Evolutionary conservation across 1,284 basidiomycete genomes (phyloP).

Genomic region (Cutaneotrichosporon sp.): DNA sequence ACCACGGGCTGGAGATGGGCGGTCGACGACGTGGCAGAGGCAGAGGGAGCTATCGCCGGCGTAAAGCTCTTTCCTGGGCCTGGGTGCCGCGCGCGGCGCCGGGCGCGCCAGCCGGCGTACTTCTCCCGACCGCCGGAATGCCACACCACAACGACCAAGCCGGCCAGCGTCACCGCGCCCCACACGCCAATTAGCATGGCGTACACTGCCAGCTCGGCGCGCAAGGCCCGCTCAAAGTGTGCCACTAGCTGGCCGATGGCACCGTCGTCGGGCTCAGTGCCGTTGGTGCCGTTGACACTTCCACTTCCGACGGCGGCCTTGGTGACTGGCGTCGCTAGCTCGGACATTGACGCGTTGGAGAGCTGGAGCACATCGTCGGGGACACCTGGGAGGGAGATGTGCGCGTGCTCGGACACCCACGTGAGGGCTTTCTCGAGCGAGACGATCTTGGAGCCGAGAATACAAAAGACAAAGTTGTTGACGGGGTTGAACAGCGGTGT

Average conservation of each 20-base stretch:
- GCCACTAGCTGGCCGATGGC: slow-evolving; percentile 68
- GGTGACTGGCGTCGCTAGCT: slow-evolving; percentile 71
- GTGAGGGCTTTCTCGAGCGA: slow-evolving; percentile 82
- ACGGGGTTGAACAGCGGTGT: slow-evolving; percentile 74
- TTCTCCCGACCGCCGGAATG: slow-evolving; percentile 25
- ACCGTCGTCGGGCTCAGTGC: slow-evolving; percentile 53
- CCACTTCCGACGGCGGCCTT: slow-evolving; percentile 68
- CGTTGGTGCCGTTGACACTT: too few species aligned
- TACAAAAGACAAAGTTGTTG: slow-evolving; percentile 81
- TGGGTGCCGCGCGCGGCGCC: too few species aligned
- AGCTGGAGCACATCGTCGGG: slow-evolving; percentile 69
- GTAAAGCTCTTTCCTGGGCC: too few species aligned
- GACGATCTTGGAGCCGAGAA: slow-evolving; percentile 81
- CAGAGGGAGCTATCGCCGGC: too few species aligned
- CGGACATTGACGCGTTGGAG: slow-evolving; percentile 62
- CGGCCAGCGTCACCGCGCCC: slow-evolving; percentile 46
- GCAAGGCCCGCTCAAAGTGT: slow-evolving; percentile 64
- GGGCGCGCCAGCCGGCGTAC: not conserved
- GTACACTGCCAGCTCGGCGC: slow-evolving; percentile 78
- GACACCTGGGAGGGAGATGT: slow-evolving; percentile 68
- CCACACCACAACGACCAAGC: slow-evolving; percentile 37
- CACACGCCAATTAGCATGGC: slow-evolving; percentile 72
- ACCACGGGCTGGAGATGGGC: too few species aligned
- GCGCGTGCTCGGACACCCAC: slow-evolving; percentile 82
- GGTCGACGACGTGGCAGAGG: too few species aligned